phyloP scores from a whole-genome alignment of 441 rosid species.

The Omphalea diandra region DNA sequence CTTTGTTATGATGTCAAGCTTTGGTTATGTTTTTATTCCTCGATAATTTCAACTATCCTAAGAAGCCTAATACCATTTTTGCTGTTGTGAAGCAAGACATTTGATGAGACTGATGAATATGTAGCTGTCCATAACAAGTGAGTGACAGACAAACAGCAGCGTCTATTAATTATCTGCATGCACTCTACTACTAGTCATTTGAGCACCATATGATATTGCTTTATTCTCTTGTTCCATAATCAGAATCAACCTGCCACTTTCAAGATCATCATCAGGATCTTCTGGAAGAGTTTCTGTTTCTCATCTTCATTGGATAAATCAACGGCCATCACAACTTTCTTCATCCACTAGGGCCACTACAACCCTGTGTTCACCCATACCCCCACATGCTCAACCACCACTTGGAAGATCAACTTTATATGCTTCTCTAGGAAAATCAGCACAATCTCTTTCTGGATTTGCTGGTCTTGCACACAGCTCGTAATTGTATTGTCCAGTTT shows the following conservation, averaged over 20 bases:
- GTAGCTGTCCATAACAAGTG: slow-evolving; percentile 19
- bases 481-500: no score
- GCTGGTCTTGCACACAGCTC: neutral
- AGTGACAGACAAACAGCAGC: slow-evolving; percentile 2
- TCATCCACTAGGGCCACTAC: no score
- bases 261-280: slow-evolving; percentile 14
- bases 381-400: neutral
- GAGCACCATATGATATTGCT: neutral
- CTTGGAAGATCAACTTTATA: neutral
- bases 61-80: neutral
- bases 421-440: neutral
- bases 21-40: neutral
- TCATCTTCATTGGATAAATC: neutral
- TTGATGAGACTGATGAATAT: slow-evolving; percentile 21
- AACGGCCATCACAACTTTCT: no score
- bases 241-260: slow-evolving; percentile 9
- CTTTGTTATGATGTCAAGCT: no score
- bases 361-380: no score
- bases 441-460: neutral
- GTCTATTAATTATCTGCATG: neutral
- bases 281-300: neutral
- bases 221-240: neutral
- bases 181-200: neutral
- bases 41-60: no score
- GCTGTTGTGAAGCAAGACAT: slow-evolving; percentile 15